phyloP scores from a whole-genome alignment of 192 early-diverging fungal genomes.

The Linderina pennispora region DNA sequence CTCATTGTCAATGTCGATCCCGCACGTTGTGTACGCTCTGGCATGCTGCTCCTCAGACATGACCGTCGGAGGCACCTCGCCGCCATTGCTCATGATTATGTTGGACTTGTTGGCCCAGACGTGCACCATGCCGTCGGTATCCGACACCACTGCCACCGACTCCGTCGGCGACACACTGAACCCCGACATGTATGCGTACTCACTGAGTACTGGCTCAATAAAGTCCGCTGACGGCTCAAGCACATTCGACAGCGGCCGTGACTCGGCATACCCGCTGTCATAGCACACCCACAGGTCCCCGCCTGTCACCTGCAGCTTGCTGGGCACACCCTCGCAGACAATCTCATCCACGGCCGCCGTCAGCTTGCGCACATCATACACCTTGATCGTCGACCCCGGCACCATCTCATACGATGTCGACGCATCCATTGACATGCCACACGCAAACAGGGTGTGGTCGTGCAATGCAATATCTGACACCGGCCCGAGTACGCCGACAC shows the following conservation, averaged over 20 bases:
- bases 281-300: constrained; percentile 22
- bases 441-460: constrained; percentile 8
- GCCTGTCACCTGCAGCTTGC: constrained; percentile 41
- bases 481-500: constrained; percentile 8
- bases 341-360: constrained; percentile 3
- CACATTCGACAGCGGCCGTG: constrained; percentile 3
- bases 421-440: constrained; percentile 3
- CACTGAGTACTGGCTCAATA: constrained; percentile 39
- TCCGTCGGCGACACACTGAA: constrained; percentile 78
- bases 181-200: constrained; percentile 58
- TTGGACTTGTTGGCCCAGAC: constrained; percentile 67
- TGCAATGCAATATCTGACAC: constrained; percentile 12
- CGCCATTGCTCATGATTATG: constrained; percentile 53
- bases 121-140: constrained; percentile 68
- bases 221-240: background rate
- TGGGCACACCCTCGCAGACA: constrained; percentile 10
- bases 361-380: constrained; percentile 36
- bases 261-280: constrained; percentile 17
- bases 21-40: background rate
- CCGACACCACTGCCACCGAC: constrained; percentile 70
- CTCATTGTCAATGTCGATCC: constrained; percentile 28
- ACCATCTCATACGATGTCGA: constrained; percentile 6
- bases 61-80: background rate
- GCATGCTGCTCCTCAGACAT: too few species aligned
- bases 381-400: constrained; percentile 4